Percentiles rank a stretch among this genome's conserved stretches.
phyloP scores from a whole-genome alignment of 2,329 filamentous ascomycete species.

The Talaromyces sp. region DNA sequence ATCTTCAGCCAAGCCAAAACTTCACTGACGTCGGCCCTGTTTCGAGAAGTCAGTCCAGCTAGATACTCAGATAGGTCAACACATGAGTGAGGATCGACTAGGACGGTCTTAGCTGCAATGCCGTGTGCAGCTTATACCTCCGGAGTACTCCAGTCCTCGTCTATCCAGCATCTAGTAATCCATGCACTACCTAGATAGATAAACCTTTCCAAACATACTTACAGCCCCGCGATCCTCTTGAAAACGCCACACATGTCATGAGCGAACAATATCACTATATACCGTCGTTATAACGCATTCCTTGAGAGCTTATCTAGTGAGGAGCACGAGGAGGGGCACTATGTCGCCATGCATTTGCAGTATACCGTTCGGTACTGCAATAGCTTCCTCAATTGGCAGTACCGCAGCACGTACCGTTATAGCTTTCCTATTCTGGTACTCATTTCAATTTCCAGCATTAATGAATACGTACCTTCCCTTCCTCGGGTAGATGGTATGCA shows the following conservation, averaged over 20 bases:
- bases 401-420: neutral
- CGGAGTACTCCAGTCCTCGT: neutral
- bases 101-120: neutral
- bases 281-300: neutral
- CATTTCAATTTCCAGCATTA: neutral
- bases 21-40: neutral
- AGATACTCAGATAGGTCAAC: neutral
- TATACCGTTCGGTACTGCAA: neutral
- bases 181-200: neutral
- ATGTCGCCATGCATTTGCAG: neutral
- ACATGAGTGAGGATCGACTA: neutral
- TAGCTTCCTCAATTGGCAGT: constrained; percentile 3
- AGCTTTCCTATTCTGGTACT: neutral
- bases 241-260: constrained; percentile 15
- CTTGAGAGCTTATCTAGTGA: neutral
- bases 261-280: neutral
- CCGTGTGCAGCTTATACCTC: neutral
- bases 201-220: neutral
- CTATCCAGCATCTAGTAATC: neutral
- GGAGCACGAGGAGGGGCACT: neutral
- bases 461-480: neutral
- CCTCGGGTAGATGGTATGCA: neutral
- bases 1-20: neutral
- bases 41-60: neutral
- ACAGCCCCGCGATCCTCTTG: constrained; percentile 6